phyloP scores from a whole-genome alignment of 331 rosid genomes.

The Arachis monticola region DNA sequence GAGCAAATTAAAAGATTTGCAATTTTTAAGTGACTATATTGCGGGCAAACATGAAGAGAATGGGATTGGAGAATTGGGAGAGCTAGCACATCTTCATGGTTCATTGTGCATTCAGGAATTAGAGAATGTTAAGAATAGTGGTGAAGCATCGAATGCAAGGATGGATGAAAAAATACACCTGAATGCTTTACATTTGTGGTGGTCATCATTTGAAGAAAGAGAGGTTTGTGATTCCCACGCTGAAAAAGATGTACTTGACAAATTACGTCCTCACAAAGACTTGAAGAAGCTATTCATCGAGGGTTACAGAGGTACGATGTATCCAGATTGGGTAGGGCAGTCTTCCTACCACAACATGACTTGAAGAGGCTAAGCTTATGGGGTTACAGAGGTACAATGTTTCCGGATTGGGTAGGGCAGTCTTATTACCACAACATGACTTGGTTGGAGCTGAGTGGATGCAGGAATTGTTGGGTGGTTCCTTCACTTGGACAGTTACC shows the following conservation, averaged over 20 bases:
- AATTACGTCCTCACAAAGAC: neutral
- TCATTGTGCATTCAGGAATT: fast-evolving
- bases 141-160: neutral
- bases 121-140: neutral
- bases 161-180: neutral
- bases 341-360: neutral
- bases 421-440: neutral
- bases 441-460: neutral
- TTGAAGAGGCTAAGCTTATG: too few relatives aligned
- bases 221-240: neutral
- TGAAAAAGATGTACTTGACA: slow-evolving; percentile 7
- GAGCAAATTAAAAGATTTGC: neutral
- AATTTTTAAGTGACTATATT: neutral
- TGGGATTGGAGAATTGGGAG: slow-evolving; percentile 1
- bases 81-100: neutral
- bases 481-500: slow-evolving; percentile 6
- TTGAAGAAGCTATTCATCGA: neutral
- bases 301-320: neutral
- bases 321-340: neutral
- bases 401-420: neutral
- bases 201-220: neutral
- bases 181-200: neutral
- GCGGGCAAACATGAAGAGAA: neutral
- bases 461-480: neutral
- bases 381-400: neutral